A percentile compares a stretch with the other conserved stretches of the same genome.
These are phyloP conservation scores for Saxophila tyrrhenica DNA, from an alignment of 495 filamentous ascomycete species.

Conservation along the genomic window DNA sequence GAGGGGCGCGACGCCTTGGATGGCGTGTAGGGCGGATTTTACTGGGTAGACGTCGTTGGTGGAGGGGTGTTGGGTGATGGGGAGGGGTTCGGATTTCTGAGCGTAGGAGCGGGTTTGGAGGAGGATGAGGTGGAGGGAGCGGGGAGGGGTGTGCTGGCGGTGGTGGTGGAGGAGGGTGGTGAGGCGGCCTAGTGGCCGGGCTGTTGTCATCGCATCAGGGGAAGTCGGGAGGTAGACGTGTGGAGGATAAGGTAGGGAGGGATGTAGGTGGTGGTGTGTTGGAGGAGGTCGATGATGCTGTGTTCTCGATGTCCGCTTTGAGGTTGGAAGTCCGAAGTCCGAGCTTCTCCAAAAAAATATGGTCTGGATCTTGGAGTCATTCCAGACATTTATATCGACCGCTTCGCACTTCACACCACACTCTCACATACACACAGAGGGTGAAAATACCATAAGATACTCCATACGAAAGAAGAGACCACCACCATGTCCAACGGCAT, in stretches of 20 bases:
- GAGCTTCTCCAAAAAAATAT: neutral
- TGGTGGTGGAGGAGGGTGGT: neutral
- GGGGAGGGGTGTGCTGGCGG: neutral
- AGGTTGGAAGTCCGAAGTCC: no score
- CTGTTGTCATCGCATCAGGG: slow-evolving; percentile 1
- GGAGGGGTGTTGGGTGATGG: neutral
- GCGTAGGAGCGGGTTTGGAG: neutral
- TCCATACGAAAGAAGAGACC: neutral
- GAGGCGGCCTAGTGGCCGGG: neutral
- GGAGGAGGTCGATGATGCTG: no score
- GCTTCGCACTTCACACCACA: neutral
- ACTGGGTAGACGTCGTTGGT: neutral
- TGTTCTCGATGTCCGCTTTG: no score
- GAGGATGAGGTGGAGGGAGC: neutral
- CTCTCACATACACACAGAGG: neutral
- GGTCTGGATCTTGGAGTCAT: neutral
- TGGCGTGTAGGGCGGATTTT: slow-evolving; percentile 5
- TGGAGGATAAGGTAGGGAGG: neutral
- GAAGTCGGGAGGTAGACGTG: neutral
- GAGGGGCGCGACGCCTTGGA: neutral
- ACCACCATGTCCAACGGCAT: slow-evolving; percentile 3
- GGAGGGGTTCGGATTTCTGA: no score
- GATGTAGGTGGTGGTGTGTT: neutral
- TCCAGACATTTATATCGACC: neutral
- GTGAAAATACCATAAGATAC: no score